phyloP scores from a whole-genome alignment of 2,329 filamentous ascomycete genomes.

The Sclerotinia spermophila region DNA sequence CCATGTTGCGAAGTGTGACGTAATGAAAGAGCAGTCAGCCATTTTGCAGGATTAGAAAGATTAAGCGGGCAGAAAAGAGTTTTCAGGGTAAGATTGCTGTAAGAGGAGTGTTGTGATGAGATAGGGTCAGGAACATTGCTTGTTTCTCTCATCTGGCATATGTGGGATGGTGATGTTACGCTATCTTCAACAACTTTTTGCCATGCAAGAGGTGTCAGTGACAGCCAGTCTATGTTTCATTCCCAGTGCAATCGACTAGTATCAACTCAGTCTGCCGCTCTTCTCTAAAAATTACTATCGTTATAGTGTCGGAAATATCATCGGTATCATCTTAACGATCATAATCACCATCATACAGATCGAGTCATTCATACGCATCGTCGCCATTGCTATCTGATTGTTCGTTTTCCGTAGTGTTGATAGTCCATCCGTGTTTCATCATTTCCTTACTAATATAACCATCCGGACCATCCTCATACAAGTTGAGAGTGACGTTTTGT shows the following conservation, averaged over 20 bases:
- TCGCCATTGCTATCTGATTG: constrained; percentile 20
- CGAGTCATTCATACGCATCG: constrained; percentile 15
- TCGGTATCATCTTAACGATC: background rate
- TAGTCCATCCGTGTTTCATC: constrained; percentile 29
- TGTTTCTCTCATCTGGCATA: background rate
- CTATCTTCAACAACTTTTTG: background rate
- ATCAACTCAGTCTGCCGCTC: background rate
- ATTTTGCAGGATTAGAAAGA: background rate
- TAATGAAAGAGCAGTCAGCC: background rate
- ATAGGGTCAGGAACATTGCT: background rate
- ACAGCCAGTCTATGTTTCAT: background rate
- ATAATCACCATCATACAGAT: background rate
- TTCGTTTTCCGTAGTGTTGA: constrained; percentile 22
- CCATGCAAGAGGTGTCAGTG: no score
- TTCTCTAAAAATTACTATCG: constrained; percentile 16
- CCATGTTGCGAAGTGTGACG: background rate
- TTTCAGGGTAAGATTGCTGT: background rate
- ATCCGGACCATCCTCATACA: constrained; percentile 24
- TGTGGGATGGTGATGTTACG: background rate
- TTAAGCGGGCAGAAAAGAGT: constrained; percentile 12
- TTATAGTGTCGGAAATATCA: background rate
- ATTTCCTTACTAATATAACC: constrained; percentile 27
- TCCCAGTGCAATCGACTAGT: background rate
- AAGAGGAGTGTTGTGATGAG: background rate
- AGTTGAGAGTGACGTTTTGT: constrained; percentile 28